Evolutionary conservation across 306 rosid species (phyloP), one percentile per base, ranked within the genome.

Genomic region (Citrullus amarus): DNA sequence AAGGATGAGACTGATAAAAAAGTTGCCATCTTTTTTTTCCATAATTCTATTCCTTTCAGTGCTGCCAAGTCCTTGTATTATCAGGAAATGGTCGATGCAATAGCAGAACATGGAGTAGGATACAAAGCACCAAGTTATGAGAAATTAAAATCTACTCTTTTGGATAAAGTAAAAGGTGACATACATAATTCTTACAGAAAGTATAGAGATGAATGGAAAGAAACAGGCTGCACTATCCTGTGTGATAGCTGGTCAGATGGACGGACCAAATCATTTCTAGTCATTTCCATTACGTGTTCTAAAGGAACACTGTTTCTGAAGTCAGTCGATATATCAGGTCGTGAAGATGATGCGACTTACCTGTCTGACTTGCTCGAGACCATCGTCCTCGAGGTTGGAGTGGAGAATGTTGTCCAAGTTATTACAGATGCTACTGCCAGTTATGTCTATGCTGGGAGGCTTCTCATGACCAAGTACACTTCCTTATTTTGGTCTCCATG

Each of bases 401-500:
- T 87, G 69, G 92, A 91, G 84, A 81, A 90, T 88, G 94, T 90
- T 74, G 88, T 91, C 78, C 94, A 91, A 85, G 87, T 88, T 67
- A 87, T 91, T 78, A 90, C 94, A 4, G 85, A 91, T 79, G 74
- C 89, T 36, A 74, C 88, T 72, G 84, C 83, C 72, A 81, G 89
- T 86, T 86, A 80, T 80, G 85, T 83, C 74, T 84, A 83, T 75
- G 94, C 86, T 14, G 92, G 91, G 58, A 82, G 88, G 75, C 84
- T 79, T 83, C 91, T 91, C 67, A 87, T 85, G 91, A 82, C 80
- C 57, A 88, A 86, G 81, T 91, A 91, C 87, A 84, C 55, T 72
- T 81, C 92, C 71, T 80, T 91, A 83, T 90, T 91, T 88, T 89
- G 92, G 93, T 90, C 97, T 83, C 90, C 94, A 78, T 90, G 91